Evolutionary conservation across 2,329 filamentous ascomycete species (phyloP), one percentile per base, ranked within the genome.

Genomic region (Thelonectria olida): DNA sequence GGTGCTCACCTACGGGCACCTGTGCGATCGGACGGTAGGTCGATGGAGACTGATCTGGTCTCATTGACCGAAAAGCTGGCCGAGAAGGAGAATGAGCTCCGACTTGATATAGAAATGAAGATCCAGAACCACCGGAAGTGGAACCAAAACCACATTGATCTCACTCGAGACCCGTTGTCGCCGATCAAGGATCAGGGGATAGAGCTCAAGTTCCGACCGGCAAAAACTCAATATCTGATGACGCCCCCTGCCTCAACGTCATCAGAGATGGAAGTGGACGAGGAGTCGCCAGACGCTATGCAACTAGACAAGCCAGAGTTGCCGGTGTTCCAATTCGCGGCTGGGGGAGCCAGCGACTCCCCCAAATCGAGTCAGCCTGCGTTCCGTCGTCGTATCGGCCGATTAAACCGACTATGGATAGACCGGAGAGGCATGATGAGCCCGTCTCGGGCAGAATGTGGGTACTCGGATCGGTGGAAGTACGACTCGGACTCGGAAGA

Each of bases 401-500:
- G 95, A 68, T 85, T 94, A 64, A 93, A 93, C 65, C 89, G 95
- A 38, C 77, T 97, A 67, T 93, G 93, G 86, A 92, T 98, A 67
- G 96, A 98, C 78, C 90, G 93, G 69, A 89, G 92, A 68, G 89
- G 90, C 57, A 81, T 93, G 73, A 63, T 76, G 42, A 84, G 81
- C 52, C 79, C 81, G 61, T 80, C 77, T 73, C 81, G 78, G 75
- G 76, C 76, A 72, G 78, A 84, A 38, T 71, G 75, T 44, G 75
- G 77, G 22, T 78, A 84, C 58, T 80, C 78, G 23, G 92, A 95
- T 73, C 86, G 89, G 63, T 97, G 91, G 86, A 96, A 93, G 78
- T 97, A 92, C 79, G 92, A 96, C 72, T 89, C 90, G 23, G 92
- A 97, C 70, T 92, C 93, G 63, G 92, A 95, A 66, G 92, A 96